Conservation (phyloP, 2,329 filamentous ascomycete species). For the Bipolaris gigantea region DNA sequence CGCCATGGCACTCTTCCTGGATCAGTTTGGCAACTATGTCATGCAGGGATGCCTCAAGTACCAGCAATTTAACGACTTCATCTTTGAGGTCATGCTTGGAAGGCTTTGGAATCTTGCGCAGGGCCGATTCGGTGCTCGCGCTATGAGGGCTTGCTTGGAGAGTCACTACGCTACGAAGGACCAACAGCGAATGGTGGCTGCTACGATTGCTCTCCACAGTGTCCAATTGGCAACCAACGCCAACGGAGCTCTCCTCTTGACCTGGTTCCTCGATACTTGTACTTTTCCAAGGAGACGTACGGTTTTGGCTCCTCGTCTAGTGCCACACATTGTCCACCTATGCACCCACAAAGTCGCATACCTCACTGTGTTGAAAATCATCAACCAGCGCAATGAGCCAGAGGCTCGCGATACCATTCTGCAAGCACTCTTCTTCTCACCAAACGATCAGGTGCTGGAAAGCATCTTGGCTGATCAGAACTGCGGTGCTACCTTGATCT, state of each 20-base stretch:
- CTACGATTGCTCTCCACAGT: slow-evolving; percentile 92
- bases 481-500: slow-evolving; percentile 93
- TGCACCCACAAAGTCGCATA: slow-evolving; percentile 99
- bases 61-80: slow-evolving; percentile 87
- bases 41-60: slow-evolving; percentile 96
- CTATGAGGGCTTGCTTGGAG: slow-evolving; percentile 95
- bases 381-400: slow-evolving; percentile 94
- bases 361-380: slow-evolving; percentile 93
- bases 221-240: slow-evolving; percentile 95
- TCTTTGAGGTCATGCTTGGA: slow-evolving; percentile 96
- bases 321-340: slow-evolving; percentile 89
- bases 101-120: slow-evolving; percentile 92
- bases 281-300: slow-evolving; percentile 90
- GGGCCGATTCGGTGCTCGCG: slow-evolving; percentile 89
- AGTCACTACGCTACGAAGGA: slow-evolving; percentile 94
- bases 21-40: slow-evolving; percentile 98
- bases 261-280: slow-evolving; percentile 98
- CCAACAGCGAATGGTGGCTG: slow-evolving; percentile 92
- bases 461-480: slow-evolving; percentile 88
- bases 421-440: slow-evolving; percentile 88
- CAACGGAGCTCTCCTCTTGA: slow-evolving; percentile 89
- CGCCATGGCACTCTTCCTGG: slow-evolving; percentile 87
- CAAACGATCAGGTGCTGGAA: slow-evolving; percentile 82
- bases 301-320: slow-evolving; percentile 86
- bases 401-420: slow-evolving; percentile 90